phyloP scores from a whole-genome alignment of 495 filamentous ascomycete species.

The Hypoxylon cercidicola region DNA sequence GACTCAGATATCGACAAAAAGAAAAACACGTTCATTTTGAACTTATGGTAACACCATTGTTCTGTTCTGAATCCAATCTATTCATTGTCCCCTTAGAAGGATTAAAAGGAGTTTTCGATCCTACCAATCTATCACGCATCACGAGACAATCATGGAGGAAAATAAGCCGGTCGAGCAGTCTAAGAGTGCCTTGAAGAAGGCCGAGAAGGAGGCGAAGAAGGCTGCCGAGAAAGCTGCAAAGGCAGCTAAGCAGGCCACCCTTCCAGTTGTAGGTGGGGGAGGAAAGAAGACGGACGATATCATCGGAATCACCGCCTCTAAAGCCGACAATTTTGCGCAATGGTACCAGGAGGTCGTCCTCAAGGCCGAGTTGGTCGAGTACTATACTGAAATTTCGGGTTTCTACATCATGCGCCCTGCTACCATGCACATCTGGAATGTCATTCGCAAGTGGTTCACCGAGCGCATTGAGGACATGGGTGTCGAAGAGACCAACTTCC shows the following conservation, averaged over 20 bases:
- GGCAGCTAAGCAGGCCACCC: constrained; percentile 63
- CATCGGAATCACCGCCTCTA: constrained; percentile 86
- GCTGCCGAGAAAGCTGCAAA: constrained; percentile 75
- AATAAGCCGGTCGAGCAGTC: constrained; percentile 59
- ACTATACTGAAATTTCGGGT: constrained; percentile 81
- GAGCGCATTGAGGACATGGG: constrained; percentile 84
- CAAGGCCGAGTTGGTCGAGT: constrained; percentile 95
- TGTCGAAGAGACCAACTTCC: constrained; percentile 95
- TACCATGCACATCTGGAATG: constrained; percentile 92
- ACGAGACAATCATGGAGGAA: constrained; percentile 51
- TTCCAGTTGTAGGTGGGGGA: constrained; percentile 54
- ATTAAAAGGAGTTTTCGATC: background rate
- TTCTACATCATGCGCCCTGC: constrained; percentile 93
- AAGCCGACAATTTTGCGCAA: constrained; percentile 85
- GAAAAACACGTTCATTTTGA: constrained; percentile 1
- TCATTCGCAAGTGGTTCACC: constrained; percentile 91
- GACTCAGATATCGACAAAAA: constrained; percentile 22
- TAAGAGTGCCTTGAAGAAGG: constrained; percentile 79
- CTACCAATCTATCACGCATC: background rate
- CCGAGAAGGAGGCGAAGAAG: constrained; percentile 68
- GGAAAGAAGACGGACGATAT: constrained; percentile 67
- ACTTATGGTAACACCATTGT: background rate
- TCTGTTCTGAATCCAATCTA: background rate
- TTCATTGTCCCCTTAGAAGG: too few relatives aligned
- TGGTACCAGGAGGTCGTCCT: constrained; percentile 98